These are phyloP conservation scores for Silene vulgaris DNA, from an alignment of 179 eudicot genomes.

Conservation along the genomic window DNA sequence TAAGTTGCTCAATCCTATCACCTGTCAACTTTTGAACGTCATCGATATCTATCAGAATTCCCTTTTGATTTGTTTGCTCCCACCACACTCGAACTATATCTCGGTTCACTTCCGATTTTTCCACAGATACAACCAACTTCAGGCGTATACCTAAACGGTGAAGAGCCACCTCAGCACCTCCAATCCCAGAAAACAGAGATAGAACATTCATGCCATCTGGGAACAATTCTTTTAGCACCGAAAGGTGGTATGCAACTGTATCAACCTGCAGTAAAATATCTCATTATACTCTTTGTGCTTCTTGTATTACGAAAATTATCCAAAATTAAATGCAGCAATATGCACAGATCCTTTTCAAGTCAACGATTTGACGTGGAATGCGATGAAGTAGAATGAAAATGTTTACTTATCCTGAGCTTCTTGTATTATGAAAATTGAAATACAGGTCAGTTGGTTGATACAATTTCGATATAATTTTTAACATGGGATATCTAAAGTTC, in stretches of 20 bases:
- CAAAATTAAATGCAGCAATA: neutral
- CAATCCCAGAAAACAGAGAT: conserved; percentile 81
- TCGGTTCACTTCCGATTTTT: conserved; percentile 37
- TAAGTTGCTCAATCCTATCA: conserved; percentile 26
- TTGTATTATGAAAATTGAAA: no score
- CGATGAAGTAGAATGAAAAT: neutral
- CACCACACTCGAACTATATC: conserved; percentile 24
- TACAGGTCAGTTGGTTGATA: no score
- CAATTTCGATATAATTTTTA: no score
- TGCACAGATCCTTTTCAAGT: neutral
- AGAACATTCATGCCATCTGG: conserved; percentile 59
- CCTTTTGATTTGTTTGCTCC: conserved; percentile 37
- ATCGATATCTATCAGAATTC: conserved; percentile 26
- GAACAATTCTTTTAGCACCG: conserved; percentile 54
- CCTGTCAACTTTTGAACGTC: conserved; percentile 31
- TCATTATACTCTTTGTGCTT: neutral
- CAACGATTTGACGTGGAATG: neutral
- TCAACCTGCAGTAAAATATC: conserved; percentile 46
- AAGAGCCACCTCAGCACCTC: conserved; percentile 87
- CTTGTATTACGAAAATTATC: no score
- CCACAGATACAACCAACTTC: conserved; percentile 61
- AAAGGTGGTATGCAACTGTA: conserved; percentile 83
- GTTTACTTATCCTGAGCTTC: neutral
- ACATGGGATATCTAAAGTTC: no score
- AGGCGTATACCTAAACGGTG: conserved; percentile 61